Percentiles rank a stretch among this genome's conserved stretches.
These are phyloP conservation scores for Geotrichum carabidarum DNA, from an alignment of 1,139 yeast genomes.

Conservation along the genomic window DNA sequence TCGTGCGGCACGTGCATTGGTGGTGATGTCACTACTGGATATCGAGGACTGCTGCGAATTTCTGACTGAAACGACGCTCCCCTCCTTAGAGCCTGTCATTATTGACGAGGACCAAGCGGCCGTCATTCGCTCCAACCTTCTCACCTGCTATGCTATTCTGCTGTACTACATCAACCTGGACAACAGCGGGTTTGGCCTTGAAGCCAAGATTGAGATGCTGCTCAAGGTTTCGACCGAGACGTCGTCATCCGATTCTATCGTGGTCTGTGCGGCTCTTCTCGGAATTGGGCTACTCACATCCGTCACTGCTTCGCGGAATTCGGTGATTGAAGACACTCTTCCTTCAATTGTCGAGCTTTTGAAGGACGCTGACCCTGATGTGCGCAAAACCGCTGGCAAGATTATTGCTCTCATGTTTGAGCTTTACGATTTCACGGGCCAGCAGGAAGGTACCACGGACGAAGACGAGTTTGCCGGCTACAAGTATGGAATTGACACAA, in stretches of 20 bases:
- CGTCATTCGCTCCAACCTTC: constrained; percentile 27
- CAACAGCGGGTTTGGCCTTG: constrained; percentile 37
- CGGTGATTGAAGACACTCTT: constrained; percentile 32
- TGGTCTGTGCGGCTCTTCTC: constrained; percentile 33
- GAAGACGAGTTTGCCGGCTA: constrained; percentile 32
- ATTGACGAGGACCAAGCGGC: constrained; percentile 20
- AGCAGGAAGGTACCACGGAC: constrained; percentile 38
- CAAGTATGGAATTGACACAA: constrained; percentile 48
- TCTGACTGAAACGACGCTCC: constrained; percentile 22
- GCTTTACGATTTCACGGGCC: constrained; percentile 44
- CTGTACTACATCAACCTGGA: constrained; percentile 34
- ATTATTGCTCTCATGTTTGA: constrained; percentile 61
- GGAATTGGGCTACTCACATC: constrained; percentile 34
- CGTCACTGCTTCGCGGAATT: constrained; percentile 24
- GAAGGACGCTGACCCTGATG: constrained; percentile 26
- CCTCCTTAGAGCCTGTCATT: constrained; percentile 23
- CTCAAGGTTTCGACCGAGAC: constrained; percentile 32
- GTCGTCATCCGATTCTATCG: constrained; percentile 22
- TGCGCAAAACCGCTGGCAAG: constrained; percentile 50
- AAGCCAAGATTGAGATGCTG: constrained; percentile 28
- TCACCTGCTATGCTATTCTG: constrained; percentile 31
- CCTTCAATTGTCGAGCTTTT: constrained; percentile 32
- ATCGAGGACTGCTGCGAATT: constrained; percentile 29
- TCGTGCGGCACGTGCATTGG: constrained; percentile 10
- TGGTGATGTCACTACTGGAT: constrained; percentile 30